Evolutionary conservation across 2,329 filamentous ascomycete species (phyloP).

Genomic region (Fusarium burgessii): DNA sequence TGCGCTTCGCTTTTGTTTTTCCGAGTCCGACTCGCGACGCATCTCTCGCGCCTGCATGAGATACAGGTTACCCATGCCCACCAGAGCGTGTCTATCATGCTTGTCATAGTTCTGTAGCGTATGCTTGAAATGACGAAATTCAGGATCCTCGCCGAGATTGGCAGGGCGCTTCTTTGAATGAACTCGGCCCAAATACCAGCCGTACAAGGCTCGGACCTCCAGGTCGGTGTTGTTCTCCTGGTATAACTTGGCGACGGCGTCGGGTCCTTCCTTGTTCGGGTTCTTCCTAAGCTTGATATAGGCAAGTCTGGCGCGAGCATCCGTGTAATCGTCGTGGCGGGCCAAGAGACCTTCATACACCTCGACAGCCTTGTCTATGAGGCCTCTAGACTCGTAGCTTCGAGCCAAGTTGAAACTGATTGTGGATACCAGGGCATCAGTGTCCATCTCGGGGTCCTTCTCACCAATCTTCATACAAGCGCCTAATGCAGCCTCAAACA

Average conservation of each 20-base stretch:
- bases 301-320: constrained; percentile 87
- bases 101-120: constrained; percentile 95
- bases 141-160: constrained; percentile 88
- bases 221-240: constrained; percentile 86
- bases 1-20: constrained; percentile 89
- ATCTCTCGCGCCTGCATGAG: constrained; percentile 91
- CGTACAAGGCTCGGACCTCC: constrained; percentile 92
- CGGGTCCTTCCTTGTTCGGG: constrained; percentile 86
- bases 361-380: constrained; percentile 84
- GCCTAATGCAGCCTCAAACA: constrained; percentile 92
- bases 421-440: constrained; percentile 91
- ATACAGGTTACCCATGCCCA: constrained; percentile 96
- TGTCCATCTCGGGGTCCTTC: constrained; percentile 81
- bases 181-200: constrained; percentile 91
- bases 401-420: constrained; percentile 97
- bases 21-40: constrained; percentile 87
- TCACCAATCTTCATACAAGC: constrained; percentile 86
- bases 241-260: constrained; percentile 86
- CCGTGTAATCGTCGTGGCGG: constrained; percentile 91
- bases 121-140: constrained; percentile 96
- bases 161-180: constrained; percentile 82
- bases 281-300: constrained; percentile 88
- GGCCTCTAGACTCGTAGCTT: constrained; percentile 87
- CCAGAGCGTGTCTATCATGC: constrained; percentile 95
- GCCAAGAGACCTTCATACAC: constrained; percentile 89